Conservation (phyloP, 192 early-diverging fungal genomes). For the Lobosporangium transversale region DNA sequence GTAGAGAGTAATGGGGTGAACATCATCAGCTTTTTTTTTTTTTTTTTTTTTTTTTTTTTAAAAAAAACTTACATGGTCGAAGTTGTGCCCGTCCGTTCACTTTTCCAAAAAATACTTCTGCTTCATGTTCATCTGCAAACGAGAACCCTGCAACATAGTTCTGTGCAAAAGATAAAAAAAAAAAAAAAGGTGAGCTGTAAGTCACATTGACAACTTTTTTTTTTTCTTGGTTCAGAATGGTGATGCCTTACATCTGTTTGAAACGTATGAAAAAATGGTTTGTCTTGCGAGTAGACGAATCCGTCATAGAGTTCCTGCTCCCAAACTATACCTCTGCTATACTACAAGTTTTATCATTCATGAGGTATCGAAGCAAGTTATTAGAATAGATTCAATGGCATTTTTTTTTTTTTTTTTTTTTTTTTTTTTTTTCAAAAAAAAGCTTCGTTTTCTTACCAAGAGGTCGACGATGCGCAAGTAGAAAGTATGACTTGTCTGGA, state of each 20-base stretch:
- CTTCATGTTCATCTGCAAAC: conserved; percentile 77
- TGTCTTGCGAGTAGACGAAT: conserved; percentile 69
- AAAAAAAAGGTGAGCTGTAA: too few relatives aligned
- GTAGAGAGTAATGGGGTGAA: too few relatives aligned
- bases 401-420: background rate
- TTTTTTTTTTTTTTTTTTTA: too few relatives aligned
- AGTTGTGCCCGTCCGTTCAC: conserved; percentile 60
- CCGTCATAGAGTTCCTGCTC: conserved; percentile 83
- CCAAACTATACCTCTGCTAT: conserved; percentile 70
- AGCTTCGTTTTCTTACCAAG: conserved; percentile 52
- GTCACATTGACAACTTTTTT: too few relatives aligned
- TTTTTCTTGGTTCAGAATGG: background rate
- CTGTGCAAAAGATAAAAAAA: conserved; percentile 13
- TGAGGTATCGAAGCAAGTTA: background rate
- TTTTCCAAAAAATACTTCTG: conserved; percentile 70
- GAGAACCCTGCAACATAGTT: conserved; percentile 73
- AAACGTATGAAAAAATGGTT: conserved; percentile 76
- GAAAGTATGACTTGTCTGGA: conserved; percentile 65
- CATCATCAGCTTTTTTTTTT: too few relatives aligned
- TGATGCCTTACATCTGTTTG: conserved; percentile 64
- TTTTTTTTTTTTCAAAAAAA: too few relatives aligned
- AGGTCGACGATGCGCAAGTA: conserved; percentile 81
- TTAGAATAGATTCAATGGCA: background rate
- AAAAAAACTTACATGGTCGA: conserved; percentile 40
- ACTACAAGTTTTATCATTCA: conserved; percentile 22